phyloP scores from a whole-genome alignment of 768 basidiomycete genomes.

The Lactarius psammicola region DNA sequence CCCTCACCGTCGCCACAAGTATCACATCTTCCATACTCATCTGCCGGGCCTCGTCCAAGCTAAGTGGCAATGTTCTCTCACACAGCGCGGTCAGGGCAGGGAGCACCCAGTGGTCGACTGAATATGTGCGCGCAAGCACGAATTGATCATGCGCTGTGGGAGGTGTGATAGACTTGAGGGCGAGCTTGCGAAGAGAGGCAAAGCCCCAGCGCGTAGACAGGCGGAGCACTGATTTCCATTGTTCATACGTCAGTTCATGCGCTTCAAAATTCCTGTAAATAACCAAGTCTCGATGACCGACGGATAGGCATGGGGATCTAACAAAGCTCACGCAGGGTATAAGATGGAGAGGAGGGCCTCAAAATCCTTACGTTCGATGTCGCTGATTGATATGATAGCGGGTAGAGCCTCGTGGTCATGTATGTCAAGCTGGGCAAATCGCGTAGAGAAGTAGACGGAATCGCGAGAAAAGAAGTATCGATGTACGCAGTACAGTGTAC shows the following conservation, averaged over 20 bases:
- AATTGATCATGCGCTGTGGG: conserved; percentile 11
- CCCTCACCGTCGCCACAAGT: conserved; percentile 1
- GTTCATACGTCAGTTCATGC: conserved; percentile 7
- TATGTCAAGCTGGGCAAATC: conserved; percentile 16
- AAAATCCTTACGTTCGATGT: conserved; percentile 20
- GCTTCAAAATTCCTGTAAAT: background rate
- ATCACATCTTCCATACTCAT: conserved; percentile 8
- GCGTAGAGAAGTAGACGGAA: conserved; percentile 20
- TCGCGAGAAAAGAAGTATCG: conserved; percentile 27
- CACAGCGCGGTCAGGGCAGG: conserved; percentile 5
- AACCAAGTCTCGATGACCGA: background rate
- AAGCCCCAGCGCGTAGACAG: conserved; percentile 22
- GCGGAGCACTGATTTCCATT: conserved; percentile 20
- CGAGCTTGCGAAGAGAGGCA: conserved; percentile 19
- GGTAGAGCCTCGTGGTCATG: conserved; percentile 16
- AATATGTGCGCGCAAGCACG: conserved; percentile 14
- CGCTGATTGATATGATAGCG: conserved; percentile 13
- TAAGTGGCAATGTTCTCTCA: background rate
- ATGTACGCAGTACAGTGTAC: conserved; percentile 22
- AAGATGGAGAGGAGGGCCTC: conserved; percentile 28
- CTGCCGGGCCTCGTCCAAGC: conserved; percentile 1
- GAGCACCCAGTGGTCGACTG: conserved; percentile 1
- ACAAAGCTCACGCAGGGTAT: conserved; percentile 25
- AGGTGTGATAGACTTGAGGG: conserved; percentile 4
- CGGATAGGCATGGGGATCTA: background rate